Evolutionary conservation across 495 filamentous ascomycete species (phyloP).

Genomic region (Aspergillus nanangensis): DNA sequence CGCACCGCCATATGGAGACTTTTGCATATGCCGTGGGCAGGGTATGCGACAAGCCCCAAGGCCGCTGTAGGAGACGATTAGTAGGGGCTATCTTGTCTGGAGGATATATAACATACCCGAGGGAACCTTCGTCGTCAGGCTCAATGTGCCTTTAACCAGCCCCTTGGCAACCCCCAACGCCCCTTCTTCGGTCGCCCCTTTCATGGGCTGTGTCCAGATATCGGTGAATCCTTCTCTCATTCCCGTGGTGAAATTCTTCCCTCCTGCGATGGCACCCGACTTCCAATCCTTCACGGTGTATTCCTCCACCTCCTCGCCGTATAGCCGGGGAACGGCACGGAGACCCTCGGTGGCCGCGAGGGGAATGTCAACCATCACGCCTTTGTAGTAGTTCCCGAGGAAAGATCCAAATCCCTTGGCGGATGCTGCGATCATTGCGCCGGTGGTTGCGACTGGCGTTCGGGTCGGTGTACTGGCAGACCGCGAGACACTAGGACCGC

Average conservation of each 20-base stretch:
- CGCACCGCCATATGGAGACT: conserved; percentile 17
- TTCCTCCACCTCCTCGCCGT: conserved; percentile 54
- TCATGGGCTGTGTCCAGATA: conserved; percentile 59
- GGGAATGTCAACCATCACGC: conserved; percentile 56
- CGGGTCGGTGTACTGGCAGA: background rate
- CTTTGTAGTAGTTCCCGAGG: conserved; percentile 28
- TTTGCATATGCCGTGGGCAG: conserved; percentile 20
- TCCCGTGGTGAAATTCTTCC: conserved; percentile 62
- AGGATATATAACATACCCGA: conserved; percentile 19
- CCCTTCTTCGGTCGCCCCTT: conserved; percentile 58
- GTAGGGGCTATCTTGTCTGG: background rate
- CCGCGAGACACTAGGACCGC: conserved; percentile 4
- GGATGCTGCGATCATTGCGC: conserved; percentile 20
- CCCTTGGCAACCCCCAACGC: conserved; percentile 60
- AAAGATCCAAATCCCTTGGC: conserved; percentile 32
- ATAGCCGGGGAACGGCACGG: conserved; percentile 77
- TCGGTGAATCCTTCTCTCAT: conserved; percentile 72
- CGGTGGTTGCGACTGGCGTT: conserved; percentile 8
- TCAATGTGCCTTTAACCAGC: conserved; percentile 69
- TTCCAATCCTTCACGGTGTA: conserved; percentile 33
- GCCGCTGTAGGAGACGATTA: conserved; percentile 12
- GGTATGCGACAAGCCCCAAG: conserved; percentile 22
- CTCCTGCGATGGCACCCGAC: conserved; percentile 26
- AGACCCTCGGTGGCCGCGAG: conserved; percentile 76
- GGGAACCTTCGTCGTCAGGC: conserved; percentile 61